phyloP scores from a whole-genome alignment of 345 rosid species.

The Toxicodendron radicans region DNA sequence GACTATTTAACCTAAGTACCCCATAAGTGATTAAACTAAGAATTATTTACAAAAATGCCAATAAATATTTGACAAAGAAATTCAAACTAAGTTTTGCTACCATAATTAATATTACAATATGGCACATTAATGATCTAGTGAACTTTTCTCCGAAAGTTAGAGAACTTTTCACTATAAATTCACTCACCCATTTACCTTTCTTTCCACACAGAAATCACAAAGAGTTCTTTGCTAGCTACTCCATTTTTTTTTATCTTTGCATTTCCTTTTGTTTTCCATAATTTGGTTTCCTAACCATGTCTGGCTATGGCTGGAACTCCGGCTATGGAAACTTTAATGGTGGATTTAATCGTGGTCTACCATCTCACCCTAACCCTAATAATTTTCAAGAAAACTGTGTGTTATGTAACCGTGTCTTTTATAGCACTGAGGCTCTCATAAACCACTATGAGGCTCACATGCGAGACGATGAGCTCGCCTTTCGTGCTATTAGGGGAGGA shows the following conservation, averaged over 20 bases:
- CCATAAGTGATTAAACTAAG: not conserved
- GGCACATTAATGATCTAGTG: not conserved
- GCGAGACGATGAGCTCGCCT: not conserved
- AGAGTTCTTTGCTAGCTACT: not conserved
- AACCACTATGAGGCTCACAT: slow-evolving; percentile 1
- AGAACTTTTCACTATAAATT: not conserved
- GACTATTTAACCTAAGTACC: no score
- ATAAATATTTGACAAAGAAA: not conserved
- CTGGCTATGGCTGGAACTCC: not conserved
- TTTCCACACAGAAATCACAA: not conserved
- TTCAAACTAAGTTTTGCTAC: not conserved
- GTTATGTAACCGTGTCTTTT: not conserved
- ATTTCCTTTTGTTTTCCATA: not conserved
- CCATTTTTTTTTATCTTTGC: no score
- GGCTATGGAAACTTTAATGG: not conserved
- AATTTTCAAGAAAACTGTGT: not conserved
- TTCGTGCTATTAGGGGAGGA: not conserved
- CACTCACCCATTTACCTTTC: not conserved
- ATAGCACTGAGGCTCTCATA: not conserved
- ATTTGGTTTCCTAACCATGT: slow-evolving; percentile 1
- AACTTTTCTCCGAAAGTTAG: not conserved
- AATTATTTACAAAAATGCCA: not conserved
- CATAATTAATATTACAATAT: not conserved
- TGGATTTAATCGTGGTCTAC: not conserved
- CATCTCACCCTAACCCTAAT: not conserved